Evolutionary conservation across 306 rosid species (phyloP).

Genomic region (Carpinus fangiana): DNA sequence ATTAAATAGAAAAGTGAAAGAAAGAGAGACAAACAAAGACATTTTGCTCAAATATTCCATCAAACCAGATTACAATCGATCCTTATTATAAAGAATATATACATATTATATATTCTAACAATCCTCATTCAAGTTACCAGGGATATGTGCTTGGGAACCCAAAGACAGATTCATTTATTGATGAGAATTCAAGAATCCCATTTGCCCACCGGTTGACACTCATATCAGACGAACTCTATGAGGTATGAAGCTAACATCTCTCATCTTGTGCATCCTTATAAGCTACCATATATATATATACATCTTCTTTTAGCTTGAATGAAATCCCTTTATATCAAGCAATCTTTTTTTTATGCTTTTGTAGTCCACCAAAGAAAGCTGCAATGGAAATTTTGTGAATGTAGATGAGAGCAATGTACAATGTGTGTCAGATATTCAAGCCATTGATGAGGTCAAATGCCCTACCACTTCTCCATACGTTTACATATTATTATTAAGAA

Average conservation of each 20-base stretch:
- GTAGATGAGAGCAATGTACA: constrained; percentile 19
- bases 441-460: constrained; percentile 23
- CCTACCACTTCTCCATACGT: neutral
- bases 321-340: neutral
- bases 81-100: no score
- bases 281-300: no score
- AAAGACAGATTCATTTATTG: constrained; percentile 28
- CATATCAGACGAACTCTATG: constrained; percentile 32
- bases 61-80: no score
- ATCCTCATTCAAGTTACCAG: neutral
- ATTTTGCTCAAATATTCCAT: no score
- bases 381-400: constrained; percentile 28
- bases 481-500: no score
- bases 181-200: constrained; percentile 27
- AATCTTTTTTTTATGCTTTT: neutral
- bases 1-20: no score
- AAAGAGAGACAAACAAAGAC: no score
- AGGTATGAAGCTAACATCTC: neutral
- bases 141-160: constrained; percentile 38
- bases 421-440: constrained; percentile 20
- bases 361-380: constrained; percentile 27
- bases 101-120: no score
- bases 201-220: constrained; percentile 29
- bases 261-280: no score
- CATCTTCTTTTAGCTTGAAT: neutral